These are phyloP conservation scores for Russula sp. DNA, from an alignment of 768 basidiomycete genomes.

Conservation along the genomic window DNA sequence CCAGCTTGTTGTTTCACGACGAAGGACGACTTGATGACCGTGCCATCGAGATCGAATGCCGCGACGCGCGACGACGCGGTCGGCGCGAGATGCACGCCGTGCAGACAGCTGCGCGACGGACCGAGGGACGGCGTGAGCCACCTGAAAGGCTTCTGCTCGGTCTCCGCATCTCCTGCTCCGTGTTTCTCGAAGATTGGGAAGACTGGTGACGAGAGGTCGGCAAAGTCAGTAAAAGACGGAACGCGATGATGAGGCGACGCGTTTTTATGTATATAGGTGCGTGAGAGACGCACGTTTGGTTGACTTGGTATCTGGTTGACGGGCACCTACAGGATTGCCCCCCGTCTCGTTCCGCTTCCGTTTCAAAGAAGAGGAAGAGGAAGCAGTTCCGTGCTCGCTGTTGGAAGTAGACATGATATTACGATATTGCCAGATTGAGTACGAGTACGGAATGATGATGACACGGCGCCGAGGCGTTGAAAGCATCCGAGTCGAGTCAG, in stretches of 20 bases:
- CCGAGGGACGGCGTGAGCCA: slow-evolving; percentile 33
- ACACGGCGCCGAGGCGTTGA: background rate
- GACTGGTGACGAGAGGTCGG: slow-evolving; percentile 19
- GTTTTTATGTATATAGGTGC: background rate
- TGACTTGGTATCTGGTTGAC: background rate
- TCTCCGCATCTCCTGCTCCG: slow-evolving; percentile 1
- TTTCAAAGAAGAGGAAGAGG: slow-evolving; percentile 6
- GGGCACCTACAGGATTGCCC: background rate
- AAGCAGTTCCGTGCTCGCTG: background rate
- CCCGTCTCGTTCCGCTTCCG: background rate
- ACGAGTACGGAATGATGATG: background rate
- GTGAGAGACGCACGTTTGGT: slow-evolving; percentile 12
- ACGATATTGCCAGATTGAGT: background rate
- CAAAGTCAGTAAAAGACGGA: background rate
- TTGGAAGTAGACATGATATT: slow-evolving; percentile 6
- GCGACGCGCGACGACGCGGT: slow-evolving; percentile 53
- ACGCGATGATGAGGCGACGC: background rate
- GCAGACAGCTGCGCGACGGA: slow-evolving; percentile 32
- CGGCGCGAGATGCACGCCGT: slow-evolving; percentile 37
- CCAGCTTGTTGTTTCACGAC: slow-evolving; percentile 35
- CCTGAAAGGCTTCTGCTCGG: slow-evolving; percentile 24
- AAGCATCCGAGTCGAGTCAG: background rate
- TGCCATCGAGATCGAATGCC: slow-evolving; percentile 84
- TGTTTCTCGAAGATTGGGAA: slow-evolving; percentile 29
- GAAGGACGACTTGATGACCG: slow-evolving; percentile 51